Conservation (phyloP, 306 rosid genomes). For the Canavalia gladiata region DNA sequence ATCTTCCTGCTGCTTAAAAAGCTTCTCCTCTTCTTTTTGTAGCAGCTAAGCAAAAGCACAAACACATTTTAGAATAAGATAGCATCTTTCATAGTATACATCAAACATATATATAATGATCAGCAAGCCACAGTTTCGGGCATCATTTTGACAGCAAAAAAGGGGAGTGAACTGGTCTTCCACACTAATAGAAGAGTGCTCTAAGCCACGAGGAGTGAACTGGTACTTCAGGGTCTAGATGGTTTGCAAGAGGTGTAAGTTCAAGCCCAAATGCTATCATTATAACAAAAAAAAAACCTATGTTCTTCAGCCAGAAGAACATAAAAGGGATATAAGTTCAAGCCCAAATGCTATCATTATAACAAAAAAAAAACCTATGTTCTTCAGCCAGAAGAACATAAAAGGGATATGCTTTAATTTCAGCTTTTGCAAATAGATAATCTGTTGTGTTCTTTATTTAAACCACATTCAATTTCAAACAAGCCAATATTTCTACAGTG, state of each 20-base stretch:
- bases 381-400: constrained; percentile 2
- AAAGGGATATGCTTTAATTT: not conserved
- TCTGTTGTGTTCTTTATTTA: not conserved
- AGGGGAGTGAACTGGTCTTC: not conserved
- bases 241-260: not conserved
- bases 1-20: constrained; percentile 67
- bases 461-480: not conserved
- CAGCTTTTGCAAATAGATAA: not conserved
- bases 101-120: constrained; percentile 5
- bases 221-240: not conserved
- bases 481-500: not conserved
- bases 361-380: not conserved
- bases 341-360: not conserved
- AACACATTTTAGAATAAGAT: constrained; percentile 27
- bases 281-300: not conserved
- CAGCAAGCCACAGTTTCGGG: constrained; percentile 6
- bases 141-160: constrained; percentile 16
- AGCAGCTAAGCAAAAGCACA: constrained; percentile 52
- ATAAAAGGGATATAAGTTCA: not conserved
- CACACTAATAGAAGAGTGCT: not conserved
- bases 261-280: not conserved
- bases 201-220: not conserved
- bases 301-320: constrained; percentile 9
- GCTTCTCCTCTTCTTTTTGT: constrained; percentile 70
- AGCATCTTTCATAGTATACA: not conserved